A percentile compares a stretch with the other conserved stretches of the same genome.
phyloP scores from a whole-genome alignment of 1,139 yeast species.

The Suhomyces choctaworum region DNA sequence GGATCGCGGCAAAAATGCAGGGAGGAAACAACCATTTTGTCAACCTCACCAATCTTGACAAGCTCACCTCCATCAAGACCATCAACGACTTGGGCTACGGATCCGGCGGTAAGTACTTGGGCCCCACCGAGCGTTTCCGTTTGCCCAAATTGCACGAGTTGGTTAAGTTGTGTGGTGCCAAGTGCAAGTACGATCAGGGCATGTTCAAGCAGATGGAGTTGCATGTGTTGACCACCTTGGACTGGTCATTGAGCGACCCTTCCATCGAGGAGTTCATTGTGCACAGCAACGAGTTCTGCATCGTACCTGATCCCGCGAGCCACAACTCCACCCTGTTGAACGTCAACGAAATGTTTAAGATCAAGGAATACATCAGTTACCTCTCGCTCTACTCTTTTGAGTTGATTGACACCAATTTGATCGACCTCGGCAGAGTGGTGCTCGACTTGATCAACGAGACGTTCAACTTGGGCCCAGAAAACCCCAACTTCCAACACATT shows the following conservation, averaged over 20 bases:
- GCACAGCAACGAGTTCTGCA: slow-evolving; percentile 33
- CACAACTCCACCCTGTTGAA: slow-evolving; percentile 1
- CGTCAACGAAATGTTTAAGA: slow-evolving; percentile 33
- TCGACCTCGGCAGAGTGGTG: slow-evolving; percentile 38
- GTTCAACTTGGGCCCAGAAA: slow-evolving; percentile 22
- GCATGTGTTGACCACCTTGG: slow-evolving; percentile 57
- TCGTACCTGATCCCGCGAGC: slow-evolving; percentile 14
- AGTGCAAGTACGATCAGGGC: slow-evolving; percentile 56
- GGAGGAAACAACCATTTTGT: slow-evolving; percentile 74
- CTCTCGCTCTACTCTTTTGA: slow-evolving; percentile 39
- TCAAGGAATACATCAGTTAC: slow-evolving; percentile 41
- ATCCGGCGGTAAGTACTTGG: slow-evolving; percentile 58
- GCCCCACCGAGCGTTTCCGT: slow-evolving; percentile 68
- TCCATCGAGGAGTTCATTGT: slow-evolving; percentile 53
- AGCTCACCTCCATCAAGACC: slow-evolving; percentile 32
- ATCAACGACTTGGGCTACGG: slow-evolving; percentile 49
- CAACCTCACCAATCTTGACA: slow-evolving; percentile 41
- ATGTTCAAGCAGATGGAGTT: slow-evolving; percentile 60
- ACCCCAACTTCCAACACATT: slow-evolving; percentile 25
- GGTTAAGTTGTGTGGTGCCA: slow-evolving; percentile 60
- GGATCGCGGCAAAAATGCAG: slow-evolving; percentile 63
- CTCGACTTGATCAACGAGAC: slow-evolving; percentile 40
- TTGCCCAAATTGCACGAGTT: slow-evolving; percentile 63
- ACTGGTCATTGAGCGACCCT: slow-evolving; percentile 63
- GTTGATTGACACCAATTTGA: slow-evolving; percentile 33